phyloP scores from a whole-genome alignment of 306 rosid genomes.

The Lithocarpus polystachyus region DNA sequence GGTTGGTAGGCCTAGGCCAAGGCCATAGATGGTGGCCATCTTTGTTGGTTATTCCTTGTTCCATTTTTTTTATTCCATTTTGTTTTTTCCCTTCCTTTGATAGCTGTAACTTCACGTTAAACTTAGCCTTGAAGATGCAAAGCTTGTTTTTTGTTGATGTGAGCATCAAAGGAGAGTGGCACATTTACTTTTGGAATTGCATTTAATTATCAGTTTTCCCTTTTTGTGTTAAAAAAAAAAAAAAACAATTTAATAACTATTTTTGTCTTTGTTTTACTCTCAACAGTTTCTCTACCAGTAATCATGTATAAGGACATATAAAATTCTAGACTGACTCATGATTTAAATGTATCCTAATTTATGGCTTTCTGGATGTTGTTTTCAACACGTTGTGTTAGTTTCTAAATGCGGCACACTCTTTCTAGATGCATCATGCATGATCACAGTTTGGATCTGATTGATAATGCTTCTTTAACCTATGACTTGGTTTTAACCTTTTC shows the following conservation, averaged over 20 bases:
- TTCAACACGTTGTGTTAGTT: neutral
- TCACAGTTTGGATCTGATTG: conserved; percentile 7
- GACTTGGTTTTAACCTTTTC: neutral
- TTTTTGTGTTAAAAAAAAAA: neutral
- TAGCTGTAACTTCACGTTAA: neutral
- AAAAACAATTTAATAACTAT: neutral
- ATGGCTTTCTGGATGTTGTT: neutral
- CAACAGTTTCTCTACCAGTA: neutral
- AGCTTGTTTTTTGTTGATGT: neutral
- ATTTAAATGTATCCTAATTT: neutral
- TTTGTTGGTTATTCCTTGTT: neutral
- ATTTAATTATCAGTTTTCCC: neutral
- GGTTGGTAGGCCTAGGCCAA: neutral
- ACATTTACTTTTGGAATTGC: conserved; percentile 1
- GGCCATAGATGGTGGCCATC: neutral
- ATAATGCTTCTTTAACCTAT: conserved; percentile 10
- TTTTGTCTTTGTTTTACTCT: neutral
- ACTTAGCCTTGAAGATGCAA: neutral
- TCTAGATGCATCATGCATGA: neutral
- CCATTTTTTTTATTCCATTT: neutral
- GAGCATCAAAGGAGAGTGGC: neutral
- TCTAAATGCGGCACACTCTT: neutral
- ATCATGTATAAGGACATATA: neutral
- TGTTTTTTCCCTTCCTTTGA: neutral
- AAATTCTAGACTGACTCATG: neutral